Evolutionary conservation across 306 rosid genomes (phyloP), one percentile per base, ranked within the genome.

Genomic region (Alnus rubra): DNA sequence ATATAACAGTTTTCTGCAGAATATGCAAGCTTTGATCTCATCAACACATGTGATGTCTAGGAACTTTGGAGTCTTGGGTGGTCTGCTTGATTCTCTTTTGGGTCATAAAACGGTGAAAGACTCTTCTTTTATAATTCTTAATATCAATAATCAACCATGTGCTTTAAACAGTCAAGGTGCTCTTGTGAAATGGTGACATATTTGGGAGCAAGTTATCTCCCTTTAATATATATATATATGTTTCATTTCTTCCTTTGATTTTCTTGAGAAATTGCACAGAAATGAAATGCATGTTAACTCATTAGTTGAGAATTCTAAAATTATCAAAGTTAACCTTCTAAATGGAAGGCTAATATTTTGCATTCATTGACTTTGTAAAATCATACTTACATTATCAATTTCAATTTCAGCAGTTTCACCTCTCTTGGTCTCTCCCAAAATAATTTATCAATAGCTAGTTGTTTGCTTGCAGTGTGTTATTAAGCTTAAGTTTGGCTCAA

Each of bases 401-500:
- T n/a, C 13, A 58, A n/a, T 9, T 23, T 3, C 14, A 23, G 33
- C 13, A 58, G 37, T 62, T 71, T 71, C 28, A 63, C 45, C 70
- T 6, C 44, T 33, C 70, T 64, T 15, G n/a, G 35, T 28, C 13
- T 31, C 51, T 49, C 76, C 75, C 60, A 76, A 48, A 81, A 76
- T 28, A 39, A 30, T 55, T 35, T 54, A 47, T 62, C 37, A 28
- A 51, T 28, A 12, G 77, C 58, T 75, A 33, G 53, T 70, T 79
- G 71, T 75, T 74, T 30, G 76, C 59, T 74, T 52, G 62, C 50
- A 16, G 59, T 79, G 51, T 0, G 77, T 74, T 59, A 71, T 78
- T 16, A 76, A 37, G 39, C 75, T 74, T 69, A 42, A 78, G 69
- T 78, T 75, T 81, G 31, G 83, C 77, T 58, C 33, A 63, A 82